Evolutionary conservation across 805 yeast genomes (phyloP), one percentile per base, ranked within the genome.

Genomic region (Kockiozyma suomiensis): DNA sequence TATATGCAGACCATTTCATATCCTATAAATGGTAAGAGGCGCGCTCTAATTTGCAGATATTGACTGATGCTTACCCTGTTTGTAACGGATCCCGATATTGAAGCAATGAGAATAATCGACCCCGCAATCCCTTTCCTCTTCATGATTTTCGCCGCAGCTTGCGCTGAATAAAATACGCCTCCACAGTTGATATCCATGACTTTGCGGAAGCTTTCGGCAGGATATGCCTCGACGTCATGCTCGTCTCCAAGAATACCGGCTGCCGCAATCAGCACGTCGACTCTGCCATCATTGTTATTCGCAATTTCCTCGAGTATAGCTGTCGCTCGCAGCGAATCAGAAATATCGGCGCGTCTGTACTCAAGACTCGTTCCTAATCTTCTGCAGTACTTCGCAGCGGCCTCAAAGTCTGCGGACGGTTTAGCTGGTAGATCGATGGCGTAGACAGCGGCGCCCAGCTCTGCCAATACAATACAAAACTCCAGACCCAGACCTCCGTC

Each of bases 71-170:
- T 87, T 25, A 91, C 93, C 58, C 84, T 81, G 70, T 88, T 88
- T 64, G 81, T 87, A 66, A 88, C 84, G 71, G 82, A 85, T 3
- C 85, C 93, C 19, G 90, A 84, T 85, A 88, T 88, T 26, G 92
- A 86, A 0, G 90, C 89, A 1, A 93, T 88, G 70, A 86, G 78
- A 60, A 88, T 82, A 65, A 88, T 78, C 1, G 90, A 84, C 25
- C 94, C 94, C 3, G 84, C 83, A 64, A 85, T 85, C 12, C 52
- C 48, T 57, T 76, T 72, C 67, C 81, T 81, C 76, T 88, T 87
- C 62, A 86, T 78, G 64, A 77, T 77, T 37, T 91, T 76, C 54
- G 84, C 92, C 23, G 85, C 81, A 30, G 82, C 78, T 74, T 85
- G 85, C 50, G 91, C 85, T 67, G 90, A 81, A 70, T 85, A 82